Conservation (phyloP, 2,329 filamentous ascomycete genomes). For the Penicillium sp. region DNA sequence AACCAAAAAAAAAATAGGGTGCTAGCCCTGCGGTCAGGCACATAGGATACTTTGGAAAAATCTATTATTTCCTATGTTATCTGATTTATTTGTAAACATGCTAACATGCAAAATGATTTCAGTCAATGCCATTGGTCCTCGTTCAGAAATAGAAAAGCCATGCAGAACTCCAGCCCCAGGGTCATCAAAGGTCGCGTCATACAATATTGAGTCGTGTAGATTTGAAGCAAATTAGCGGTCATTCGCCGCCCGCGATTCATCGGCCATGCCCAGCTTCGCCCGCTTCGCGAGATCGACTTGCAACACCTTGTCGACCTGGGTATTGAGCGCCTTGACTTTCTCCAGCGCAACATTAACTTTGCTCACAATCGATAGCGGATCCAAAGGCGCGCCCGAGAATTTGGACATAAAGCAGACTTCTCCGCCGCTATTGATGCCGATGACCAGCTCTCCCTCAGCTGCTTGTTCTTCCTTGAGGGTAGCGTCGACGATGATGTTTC, state of each 20-base stretch:
- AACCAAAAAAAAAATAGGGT: background rate
- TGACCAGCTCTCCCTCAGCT: constrained; percentile 67
- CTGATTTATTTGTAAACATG: background rate
- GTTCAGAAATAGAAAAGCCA: background rate
- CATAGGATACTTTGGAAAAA: background rate
- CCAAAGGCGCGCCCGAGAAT: constrained; percentile 77
- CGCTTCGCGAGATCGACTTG: constrained; percentile 69
- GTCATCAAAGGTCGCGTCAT: constrained; percentile 25
- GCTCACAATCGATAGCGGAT: constrained; percentile 74
- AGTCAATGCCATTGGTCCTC: background rate
- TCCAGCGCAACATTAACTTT: constrained; percentile 72
- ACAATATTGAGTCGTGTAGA: constrained; percentile 13
- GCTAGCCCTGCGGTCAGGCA: background rate
- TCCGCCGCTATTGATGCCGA: constrained; percentile 85
- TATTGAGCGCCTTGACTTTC: constrained; percentile 79
- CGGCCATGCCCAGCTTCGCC: constrained; percentile 69
- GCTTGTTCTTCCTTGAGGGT: constrained; percentile 52
- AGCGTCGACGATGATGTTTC: constrained; percentile 47
- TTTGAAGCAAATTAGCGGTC: constrained; percentile 58
- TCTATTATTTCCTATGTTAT: background rate
- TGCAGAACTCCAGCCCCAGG: constrained; percentile 20
- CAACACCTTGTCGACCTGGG: constrained; percentile 70
- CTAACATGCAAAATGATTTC: background rate
- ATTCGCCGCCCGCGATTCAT: constrained; percentile 83
- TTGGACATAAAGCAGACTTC: constrained; percentile 92